Percentiles rank a stretch among this genome's conserved stretches.
These are phyloP conservation scores for Monosporascus sp. DNA, from an alignment of 2,329 filamentous ascomycete genomes.

Conservation along the genomic window DNA sequence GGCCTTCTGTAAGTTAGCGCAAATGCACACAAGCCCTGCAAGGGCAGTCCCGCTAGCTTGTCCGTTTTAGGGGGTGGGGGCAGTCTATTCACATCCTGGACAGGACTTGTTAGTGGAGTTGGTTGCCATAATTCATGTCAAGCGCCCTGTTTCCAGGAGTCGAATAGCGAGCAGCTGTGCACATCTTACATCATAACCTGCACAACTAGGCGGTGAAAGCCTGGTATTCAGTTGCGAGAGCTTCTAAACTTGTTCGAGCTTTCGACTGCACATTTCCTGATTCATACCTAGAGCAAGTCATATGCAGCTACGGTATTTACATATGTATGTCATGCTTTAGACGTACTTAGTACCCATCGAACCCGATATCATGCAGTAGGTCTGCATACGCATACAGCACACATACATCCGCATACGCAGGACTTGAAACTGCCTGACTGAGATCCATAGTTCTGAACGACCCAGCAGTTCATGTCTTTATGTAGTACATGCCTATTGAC, in stretches of 20 bases:
- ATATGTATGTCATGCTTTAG: background rate
- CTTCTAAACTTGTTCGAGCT: background rate
- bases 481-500: background rate
- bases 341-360: background rate
- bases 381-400: no score
- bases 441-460: background rate
- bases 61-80: background rate
- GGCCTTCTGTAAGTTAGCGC: background rate
- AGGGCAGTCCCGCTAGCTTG: background rate
- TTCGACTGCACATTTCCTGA: background rate
- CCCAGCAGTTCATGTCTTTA: background rate
- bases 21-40: background rate
- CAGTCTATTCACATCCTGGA: background rate
- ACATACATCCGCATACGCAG: no score
- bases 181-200: slow-evolving; percentile 1
- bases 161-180: background rate
- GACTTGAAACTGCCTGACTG: background rate
- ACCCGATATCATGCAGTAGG: no score
- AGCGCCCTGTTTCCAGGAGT: background rate
- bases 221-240: background rate
- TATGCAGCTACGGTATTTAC: background rate
- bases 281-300: background rate
- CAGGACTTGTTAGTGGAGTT: background rate
- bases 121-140: background rate
- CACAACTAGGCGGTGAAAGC: background rate